Base-by-base conservation (phyloP, 345 rosid genomes). In the Populus davidiana region DNA sequence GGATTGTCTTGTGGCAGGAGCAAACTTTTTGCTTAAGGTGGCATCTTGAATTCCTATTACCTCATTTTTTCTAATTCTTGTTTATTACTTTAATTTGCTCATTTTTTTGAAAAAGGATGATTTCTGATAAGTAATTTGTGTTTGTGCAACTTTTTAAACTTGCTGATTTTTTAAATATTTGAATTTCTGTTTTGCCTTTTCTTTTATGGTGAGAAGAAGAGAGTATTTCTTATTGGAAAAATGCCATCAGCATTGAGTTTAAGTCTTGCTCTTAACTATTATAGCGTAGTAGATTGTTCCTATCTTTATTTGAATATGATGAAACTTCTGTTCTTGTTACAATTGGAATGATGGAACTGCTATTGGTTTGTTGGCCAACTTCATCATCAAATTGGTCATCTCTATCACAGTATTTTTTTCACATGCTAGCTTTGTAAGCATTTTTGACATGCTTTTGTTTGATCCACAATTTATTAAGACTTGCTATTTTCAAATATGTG, bases 1-100 rank as follows among this genome's bases (percentile, higher is more conserved):
- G 99, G 85, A 93, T 81, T 96, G 99, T 79, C 97, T 96, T 77
- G 99, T 96, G 68, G 93, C 99, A 38, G 99, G 99, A 74, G 98
- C 99, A 59, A 94, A 96, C 86, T 96, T 96, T 86, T 85, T 96
- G 83, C 99, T 93, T 69, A 96, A 96, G 95, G 98, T 93, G 78
- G 71, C 77, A 63, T 67, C 29, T 63, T 71, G 65, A 62, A 20
- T 36, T 29, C 23, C 23, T 35, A 17, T 67, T 9, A 36, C 70
- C 23, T 8, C 27, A 18, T n/a, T 9, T 25, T 59, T 76, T 79
- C 23, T 49, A 18, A 50, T 69, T 71, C 21, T 23, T 73, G 20
- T 67, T 27, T 62, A 43, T 36, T 47, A 12, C 25, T 59, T 70
- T 27, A 31, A 27, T 18, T 56, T 47, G 17, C 73, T 20, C 5